Evolutionary conservation across 2,329 filamentous ascomycete species (phyloP).

Genomic region (Claviceps digitariae): DNA sequence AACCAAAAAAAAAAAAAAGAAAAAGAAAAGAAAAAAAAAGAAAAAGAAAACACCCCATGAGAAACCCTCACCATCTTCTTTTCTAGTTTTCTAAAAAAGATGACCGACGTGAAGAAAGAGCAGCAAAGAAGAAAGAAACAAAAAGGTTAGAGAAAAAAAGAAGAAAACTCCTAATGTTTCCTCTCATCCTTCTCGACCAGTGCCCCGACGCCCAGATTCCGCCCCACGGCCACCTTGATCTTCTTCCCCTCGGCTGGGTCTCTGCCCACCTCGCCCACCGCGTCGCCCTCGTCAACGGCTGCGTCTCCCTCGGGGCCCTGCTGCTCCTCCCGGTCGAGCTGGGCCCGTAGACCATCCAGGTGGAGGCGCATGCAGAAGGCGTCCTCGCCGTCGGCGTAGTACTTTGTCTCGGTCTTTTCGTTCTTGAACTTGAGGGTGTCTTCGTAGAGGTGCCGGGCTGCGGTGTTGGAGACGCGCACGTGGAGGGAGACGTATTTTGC

Average conservation of each 20-base stretch:
- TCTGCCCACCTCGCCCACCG: slow-evolving; percentile 52
- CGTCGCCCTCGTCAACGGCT: slow-evolving; percentile 54
- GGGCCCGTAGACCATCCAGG: slow-evolving; percentile 45
- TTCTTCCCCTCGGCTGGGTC: slow-evolving; percentile 40
- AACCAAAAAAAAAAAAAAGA: neutral
- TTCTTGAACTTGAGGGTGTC: slow-evolving; percentile 82
- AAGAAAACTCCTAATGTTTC: slow-evolving; percentile 11
- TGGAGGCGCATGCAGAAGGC: slow-evolving; percentile 90
- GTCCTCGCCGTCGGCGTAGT: slow-evolving; percentile 97
- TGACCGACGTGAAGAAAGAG: too few relatives aligned
- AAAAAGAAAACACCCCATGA: neutral
- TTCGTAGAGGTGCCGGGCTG: slow-evolving; percentile 82
- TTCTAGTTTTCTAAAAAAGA: neutral
- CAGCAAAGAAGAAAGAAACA: neutral
- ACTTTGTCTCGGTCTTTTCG: slow-evolving; percentile 75
- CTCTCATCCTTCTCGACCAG: slow-evolving; percentile 59
- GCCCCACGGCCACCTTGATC: slow-evolving; percentile 75
- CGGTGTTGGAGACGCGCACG: slow-evolving; percentile 85
- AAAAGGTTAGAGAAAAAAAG: neutral
- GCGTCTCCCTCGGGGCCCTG: slow-evolving; percentile 14
- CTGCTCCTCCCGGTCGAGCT: slow-evolving; percentile 18
- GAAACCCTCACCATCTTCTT: neutral
- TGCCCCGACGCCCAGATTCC: slow-evolving; percentile 64
- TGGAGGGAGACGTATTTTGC: slow-evolving; percentile 91
- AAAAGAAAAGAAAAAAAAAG: neutral